Base-by-base conservation (phyloP, 2,329 filamentous ascomycete species). In the Grosmannia huntii region DNA sequence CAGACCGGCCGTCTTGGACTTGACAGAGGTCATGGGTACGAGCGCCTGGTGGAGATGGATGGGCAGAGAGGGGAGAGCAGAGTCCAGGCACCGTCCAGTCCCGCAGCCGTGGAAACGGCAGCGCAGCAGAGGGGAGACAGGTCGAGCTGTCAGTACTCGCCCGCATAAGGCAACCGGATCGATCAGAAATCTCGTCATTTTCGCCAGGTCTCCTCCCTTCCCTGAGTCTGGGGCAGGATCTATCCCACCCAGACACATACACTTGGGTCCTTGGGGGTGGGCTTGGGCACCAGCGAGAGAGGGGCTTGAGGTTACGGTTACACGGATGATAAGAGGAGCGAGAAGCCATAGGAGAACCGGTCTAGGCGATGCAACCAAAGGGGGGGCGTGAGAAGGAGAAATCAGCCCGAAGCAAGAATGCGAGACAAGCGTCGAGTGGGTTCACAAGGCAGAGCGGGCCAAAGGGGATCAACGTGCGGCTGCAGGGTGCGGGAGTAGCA, bases 131-230 rank as follows among this genome's bases (percentile, higher is more conserved):
- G 51, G 28, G n/a, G 16, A 28, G 44, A 33, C 54, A 28, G 3
- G 54, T 49, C 44, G 19, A n/a, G 27, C 31, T 48, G 51, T 58
- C 56, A 58, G 0, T 58, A 28, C 51, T 58, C 56, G 44, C 56
- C 56, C 51, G 51, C 56, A 58, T 54, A 25, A 12, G 23, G n/a
- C 19, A 27, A 21, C 21, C 28, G 56, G 51, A 58, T 58, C 51
- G 56, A 58, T 57, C 38, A 49, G 19, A 51, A 53, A 52, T 57
- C 56, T 51, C n/a, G 44, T 56, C 53, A 54, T 41, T 55, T 25
- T 33, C 16, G 36, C 3, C 54, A 50, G 9, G 11, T 38, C 31
- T 23, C 25, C 27, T 31, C 46, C n/a, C n/a, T 27, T 25, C 44
- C 25, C 7, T 19, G 14, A 7, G 6, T n/a, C 14, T 3, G 48